Evolutionary conservation across 2,329 filamentous ascomycete species (phyloP).

Genomic region (Beauveria pseudobassiana): DNA sequence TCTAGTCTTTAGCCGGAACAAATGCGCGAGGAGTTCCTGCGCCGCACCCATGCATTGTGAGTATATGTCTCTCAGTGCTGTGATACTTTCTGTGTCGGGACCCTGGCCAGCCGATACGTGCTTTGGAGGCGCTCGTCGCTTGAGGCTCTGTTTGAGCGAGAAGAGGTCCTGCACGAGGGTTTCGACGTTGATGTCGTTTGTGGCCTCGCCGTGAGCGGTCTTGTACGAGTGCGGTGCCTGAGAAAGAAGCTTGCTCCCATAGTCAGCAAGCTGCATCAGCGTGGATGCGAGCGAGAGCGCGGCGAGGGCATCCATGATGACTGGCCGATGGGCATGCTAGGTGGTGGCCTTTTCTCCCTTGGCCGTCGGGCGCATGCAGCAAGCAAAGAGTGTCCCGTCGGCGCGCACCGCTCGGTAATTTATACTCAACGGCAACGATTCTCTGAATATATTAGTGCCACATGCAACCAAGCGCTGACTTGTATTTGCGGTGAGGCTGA

Average conservation of each 20-base stretch:
- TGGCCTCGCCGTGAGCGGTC: neutral
- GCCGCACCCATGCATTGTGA: neutral
- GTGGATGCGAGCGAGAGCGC: constrained; percentile 5
- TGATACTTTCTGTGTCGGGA: neutral
- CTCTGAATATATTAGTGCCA: neutral
- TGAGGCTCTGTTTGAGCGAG: neutral
- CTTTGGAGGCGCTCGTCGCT: neutral
- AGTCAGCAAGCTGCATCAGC: neutral
- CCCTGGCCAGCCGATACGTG: neutral
- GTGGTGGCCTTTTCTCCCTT: neutral
- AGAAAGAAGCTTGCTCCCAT: neutral
- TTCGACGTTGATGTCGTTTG: neutral
- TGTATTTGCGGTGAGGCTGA: constrained; percentile 4
- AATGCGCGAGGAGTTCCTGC: neutral
- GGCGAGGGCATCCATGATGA: constrained; percentile 1
- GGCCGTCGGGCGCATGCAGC: neutral
- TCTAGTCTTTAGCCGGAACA: neutral
- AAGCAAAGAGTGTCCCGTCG: neutral
- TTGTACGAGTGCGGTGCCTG: neutral
- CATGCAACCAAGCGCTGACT: neutral
- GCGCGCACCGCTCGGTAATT: neutral
- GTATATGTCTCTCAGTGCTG: neutral
- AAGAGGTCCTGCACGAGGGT: neutral
- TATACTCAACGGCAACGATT: neutral
- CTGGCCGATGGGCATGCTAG: neutral